Evolutionary conservation across 2,329 filamentous ascomycete genomes (phyloP).

Genomic region (Fusarium temperatum): DNA sequence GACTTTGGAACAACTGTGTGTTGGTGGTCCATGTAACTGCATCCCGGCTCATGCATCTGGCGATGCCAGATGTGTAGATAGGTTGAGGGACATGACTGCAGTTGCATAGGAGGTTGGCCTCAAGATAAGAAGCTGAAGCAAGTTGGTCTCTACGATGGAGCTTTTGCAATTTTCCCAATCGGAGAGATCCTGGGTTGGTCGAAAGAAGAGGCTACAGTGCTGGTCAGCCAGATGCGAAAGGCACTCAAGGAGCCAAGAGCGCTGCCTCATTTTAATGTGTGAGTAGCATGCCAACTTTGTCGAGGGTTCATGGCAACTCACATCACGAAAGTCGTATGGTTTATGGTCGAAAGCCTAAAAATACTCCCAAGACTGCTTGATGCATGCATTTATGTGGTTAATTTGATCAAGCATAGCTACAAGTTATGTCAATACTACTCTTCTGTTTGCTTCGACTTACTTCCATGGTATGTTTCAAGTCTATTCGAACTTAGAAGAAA

Average conservation of each 20-base stretch:
- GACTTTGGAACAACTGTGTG: background rate
- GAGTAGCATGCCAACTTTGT: background rate
- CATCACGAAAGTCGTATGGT: slow-evolving; percentile 3
- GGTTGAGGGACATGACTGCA: background rate
- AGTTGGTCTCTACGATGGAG: slow-evolving; percentile 20
- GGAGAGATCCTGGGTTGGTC: slow-evolving; percentile 30
- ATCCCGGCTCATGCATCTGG: background rate
- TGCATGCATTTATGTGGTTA: background rate
- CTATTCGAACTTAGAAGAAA: background rate
- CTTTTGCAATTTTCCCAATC: slow-evolving; percentile 24
- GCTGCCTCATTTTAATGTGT: background rate
- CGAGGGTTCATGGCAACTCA: background rate
- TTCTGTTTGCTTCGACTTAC: too few species aligned
- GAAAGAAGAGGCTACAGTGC: slow-evolving; percentile 3
- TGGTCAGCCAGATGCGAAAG: slow-evolving; percentile 25
- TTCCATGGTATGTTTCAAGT: background rate
- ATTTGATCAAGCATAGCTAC: background rate
- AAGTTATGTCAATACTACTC: background rate
- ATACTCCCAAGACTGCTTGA: background rate
- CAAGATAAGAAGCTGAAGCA: slow-evolving; percentile 28
- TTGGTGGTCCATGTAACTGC: background rate
- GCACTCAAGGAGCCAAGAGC: slow-evolving; percentile 11
- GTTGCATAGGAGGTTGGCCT: slow-evolving; percentile 18
- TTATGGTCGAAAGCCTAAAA: slow-evolving; percentile 22
- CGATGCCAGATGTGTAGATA: too few species aligned